Conservation (phyloP, 257 asterid species). For the Primulina eburnea region DNA sequence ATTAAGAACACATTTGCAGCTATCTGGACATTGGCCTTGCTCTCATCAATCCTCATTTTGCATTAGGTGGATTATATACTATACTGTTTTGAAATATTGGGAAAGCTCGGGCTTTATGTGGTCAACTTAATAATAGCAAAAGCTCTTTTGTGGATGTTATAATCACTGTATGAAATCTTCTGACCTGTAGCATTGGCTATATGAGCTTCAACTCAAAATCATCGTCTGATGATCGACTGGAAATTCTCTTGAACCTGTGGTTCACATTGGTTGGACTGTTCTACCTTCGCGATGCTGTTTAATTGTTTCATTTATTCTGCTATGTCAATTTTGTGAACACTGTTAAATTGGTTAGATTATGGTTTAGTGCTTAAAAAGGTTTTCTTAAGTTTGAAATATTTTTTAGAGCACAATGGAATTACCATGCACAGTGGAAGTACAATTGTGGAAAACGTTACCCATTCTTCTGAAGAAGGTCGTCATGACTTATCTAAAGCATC, state of each 20-base stretch:
- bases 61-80: not conserved
- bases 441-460: constrained; percentile 35
- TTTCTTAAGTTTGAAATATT: constrained; percentile 24
- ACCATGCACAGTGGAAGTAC: constrained; percentile 34
- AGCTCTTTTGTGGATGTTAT: constrained; percentile 1
- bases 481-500: constrained; percentile 33
- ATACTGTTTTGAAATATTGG: not conserved
- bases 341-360: constrained; percentile 8
- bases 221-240: not conserved
- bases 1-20: not conserved
- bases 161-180: not conserved
- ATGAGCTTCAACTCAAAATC: not conserved
- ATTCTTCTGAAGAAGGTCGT: constrained; percentile 37
- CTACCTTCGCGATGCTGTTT: not conserved
- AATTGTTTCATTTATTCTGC: constrained; percentile 6
- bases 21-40: constrained; percentile 8
- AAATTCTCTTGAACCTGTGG: constrained; percentile 6
- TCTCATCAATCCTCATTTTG: not conserved
- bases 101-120: constrained; percentile 3
- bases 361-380: not conserved
- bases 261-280: constrained; percentile 20
- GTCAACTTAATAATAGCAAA: constrained; percentile 5
- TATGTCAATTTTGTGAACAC: not conserved
- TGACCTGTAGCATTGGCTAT: not conserved
- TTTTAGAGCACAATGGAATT: constrained; percentile 37